Percentiles rank a stretch among this genome's conserved stretches.
phyloP scores from a whole-genome alignment of 169 alveolate genomes.

The Plasmodium sp. region DNA sequence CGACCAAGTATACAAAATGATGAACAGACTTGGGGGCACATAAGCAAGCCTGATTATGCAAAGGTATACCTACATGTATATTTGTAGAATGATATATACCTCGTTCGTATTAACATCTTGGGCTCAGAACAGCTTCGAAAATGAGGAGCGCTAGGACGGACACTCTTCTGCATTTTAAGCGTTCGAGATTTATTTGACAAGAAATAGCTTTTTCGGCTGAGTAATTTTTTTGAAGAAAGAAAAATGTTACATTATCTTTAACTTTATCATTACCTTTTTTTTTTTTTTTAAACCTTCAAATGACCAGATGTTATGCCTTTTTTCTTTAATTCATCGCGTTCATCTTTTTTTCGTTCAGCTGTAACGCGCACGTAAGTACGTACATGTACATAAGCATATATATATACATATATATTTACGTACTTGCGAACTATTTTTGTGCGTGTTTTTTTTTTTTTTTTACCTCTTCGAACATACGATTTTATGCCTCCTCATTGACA shows the following conservation, averaged over 20 bases:
- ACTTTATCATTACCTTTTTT: neutral
- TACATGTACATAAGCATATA: neutral
- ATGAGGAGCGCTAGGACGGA: neutral
- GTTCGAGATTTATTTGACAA: neutral
- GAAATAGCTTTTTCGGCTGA: neutral
- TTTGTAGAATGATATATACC: neutral
- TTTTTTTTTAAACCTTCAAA: neutral
- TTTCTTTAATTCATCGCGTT: neutral
- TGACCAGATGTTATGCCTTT: neutral
- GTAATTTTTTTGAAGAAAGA: neutral
- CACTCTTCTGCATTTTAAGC: neutral
- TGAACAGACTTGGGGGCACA: neutral
- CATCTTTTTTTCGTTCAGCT: neutral
- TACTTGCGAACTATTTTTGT: neutral
- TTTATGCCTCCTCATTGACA: conserved; percentile 1
- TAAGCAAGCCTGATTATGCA: neutral
- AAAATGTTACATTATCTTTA: neutral
- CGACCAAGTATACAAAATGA: neutral
- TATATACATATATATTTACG: neutral
- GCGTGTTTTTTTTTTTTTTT: neutral
- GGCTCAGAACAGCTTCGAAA: neutral
- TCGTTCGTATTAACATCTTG: neutral
- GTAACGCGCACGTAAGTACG: neutral
- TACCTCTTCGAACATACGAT: neutral
- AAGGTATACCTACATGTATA: neutral